phyloP scores from a whole-genome alignment of 768 basidiomycete species.

The Suillus subaureus region DNA sequence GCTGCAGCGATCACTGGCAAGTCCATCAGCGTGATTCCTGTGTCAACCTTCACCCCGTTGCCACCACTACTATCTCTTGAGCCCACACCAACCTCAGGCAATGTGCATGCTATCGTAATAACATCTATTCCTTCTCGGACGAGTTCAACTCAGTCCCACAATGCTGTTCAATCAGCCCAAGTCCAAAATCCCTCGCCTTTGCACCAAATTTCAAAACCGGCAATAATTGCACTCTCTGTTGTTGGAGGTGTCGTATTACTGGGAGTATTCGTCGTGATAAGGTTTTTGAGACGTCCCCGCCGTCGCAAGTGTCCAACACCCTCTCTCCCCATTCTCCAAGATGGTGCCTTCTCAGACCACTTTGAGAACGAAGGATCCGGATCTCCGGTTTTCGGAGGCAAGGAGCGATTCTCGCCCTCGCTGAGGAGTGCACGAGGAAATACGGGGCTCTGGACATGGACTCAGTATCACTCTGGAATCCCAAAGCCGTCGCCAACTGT shows the following conservation, averaged over 20 bases:
- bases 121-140: conserved; percentile 16
- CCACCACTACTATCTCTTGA: conserved; percentile 22
- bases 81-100: neutral
- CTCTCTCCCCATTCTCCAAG: conserved; percentile 72
- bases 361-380: conserved; percentile 47
- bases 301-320: conserved; percentile 63
- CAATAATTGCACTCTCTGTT: conserved; percentile 56
- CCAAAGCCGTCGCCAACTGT: conserved; percentile 28
- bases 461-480: conserved; percentile 49
- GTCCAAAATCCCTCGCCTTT: conserved; percentile 16
- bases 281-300: conserved; percentile 50
- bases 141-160: conserved; percentile 8
- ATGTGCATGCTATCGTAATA: conserved; percentile 7
- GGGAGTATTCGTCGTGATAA: conserved; percentile 49
- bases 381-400: conserved; percentile 79
- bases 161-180: conserved; percentile 8
- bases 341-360: conserved; percentile 51
- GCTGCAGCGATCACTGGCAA: conserved; percentile 15
- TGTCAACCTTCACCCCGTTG: conserved; percentile 29
- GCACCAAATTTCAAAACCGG: conserved; percentile 47
- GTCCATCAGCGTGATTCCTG: neutral
- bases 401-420: conserved; percentile 53
- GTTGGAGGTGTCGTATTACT: conserved; percentile 52
- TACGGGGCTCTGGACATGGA: conserved; percentile 56
- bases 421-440: conserved; percentile 39